A percentile compares a stretch with the other conserved stretches of the same genome.
phyloP scores from a whole-genome alignment of 371 early-diverging fungal genomes.

The Rhizopus delemar region DNA sequence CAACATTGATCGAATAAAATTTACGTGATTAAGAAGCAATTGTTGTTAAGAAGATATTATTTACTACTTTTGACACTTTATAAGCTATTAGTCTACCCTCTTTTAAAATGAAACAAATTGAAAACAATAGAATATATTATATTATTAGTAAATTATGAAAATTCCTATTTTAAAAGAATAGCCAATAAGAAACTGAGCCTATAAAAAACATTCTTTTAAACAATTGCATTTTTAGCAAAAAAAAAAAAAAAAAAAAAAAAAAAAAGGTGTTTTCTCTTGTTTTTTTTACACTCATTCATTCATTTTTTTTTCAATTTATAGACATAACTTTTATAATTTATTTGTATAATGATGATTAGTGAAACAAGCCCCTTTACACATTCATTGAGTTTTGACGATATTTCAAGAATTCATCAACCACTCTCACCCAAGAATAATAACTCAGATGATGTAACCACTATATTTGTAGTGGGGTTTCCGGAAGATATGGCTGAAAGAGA shows the following conservation, averaged over 20 bases:
- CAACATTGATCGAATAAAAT: no score
- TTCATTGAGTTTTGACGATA: constrained; percentile 28
- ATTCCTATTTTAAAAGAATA: no score
- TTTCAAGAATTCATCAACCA: constrained; percentile 29
- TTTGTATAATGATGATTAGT: constrained; percentile 28
- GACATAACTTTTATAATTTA: not conserved
- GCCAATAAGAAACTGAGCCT: no score
- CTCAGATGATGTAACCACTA: constrained; percentile 80
- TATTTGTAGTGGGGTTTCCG: constrained; percentile 97
- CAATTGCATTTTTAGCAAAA: not conserved
- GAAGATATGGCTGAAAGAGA: constrained; percentile 96
- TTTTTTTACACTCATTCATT: not conserved
- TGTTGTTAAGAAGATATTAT: no score
- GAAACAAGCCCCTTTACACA: constrained; percentile 27
- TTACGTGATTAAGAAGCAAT: no score
- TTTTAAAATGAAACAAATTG: no score
- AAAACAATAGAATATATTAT: no score
- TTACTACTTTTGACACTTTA: no score
- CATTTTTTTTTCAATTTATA: not conserved
- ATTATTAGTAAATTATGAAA: no score
- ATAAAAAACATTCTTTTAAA: not conserved
- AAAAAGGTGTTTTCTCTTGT: not conserved
- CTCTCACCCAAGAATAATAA: constrained; percentile 13
- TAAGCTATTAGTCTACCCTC: no score
- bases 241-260: constrained; percentile 1